A percentile compares a stretch with the other conserved stretches of the same genome.
Evolutionary conservation across 805 yeast genomes (phyloP).

Genomic region (Naumovozyma castellii): DNA sequence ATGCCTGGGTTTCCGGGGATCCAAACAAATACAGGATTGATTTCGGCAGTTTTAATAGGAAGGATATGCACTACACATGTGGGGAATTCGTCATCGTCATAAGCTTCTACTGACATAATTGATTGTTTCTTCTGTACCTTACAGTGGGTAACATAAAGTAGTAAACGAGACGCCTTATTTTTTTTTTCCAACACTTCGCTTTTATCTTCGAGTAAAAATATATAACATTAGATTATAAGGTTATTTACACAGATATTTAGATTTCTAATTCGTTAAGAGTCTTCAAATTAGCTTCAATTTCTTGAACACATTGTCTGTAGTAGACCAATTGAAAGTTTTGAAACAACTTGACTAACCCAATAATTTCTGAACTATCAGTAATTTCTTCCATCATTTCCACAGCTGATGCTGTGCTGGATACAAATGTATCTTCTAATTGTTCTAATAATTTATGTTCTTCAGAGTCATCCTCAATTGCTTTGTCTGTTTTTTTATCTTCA

Average conservation of each 20-base stretch:
- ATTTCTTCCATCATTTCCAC: conserved; percentile 71
- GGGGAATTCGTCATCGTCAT: conserved; percentile 9
- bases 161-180: no score
- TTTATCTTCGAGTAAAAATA: no score
- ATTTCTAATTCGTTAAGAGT: conserved; percentile 28
- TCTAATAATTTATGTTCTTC: conserved; percentile 39
- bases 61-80: conserved; percentile 14
- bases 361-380: conserved; percentile 56
- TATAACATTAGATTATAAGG: no score
- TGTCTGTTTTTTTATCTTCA: conserved; percentile 2
- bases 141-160: no score
- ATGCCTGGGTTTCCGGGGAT: conserved; percentile 78
- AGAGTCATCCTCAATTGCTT: conserved; percentile 3
- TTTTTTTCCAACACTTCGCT: no score
- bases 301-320: conserved; percentile 42
- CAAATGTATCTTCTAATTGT: conserved; percentile 67
- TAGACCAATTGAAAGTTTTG: conserved; percentile 61
- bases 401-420: conserved; percentile 66
- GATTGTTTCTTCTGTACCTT: no score
- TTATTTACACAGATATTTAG: no score
- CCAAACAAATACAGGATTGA: conserved; percentile 39
- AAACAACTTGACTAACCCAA: conserved; percentile 55
- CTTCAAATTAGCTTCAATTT: conserved; percentile 38
- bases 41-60: conserved; percentile 1
- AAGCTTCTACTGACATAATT: conserved; percentile 10